Evolutionary conservation across 495 filamentous ascomycete species (phyloP).

Genomic region (Aspergillus egyptiacus): DNA sequence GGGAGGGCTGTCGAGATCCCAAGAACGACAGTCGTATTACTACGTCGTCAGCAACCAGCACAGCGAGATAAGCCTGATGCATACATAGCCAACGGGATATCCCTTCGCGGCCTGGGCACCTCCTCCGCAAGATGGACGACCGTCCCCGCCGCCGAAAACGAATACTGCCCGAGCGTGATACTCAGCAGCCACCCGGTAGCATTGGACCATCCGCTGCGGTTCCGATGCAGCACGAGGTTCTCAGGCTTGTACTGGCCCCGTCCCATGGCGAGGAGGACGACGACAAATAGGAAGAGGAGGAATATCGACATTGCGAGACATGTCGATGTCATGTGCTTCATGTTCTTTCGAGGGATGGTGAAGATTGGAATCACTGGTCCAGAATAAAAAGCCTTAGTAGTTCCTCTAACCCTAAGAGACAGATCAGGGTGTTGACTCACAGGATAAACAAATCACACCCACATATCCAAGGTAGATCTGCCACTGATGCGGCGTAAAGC

Average conservation of each 20-base stretch:
- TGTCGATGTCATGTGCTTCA: slow-evolving; percentile 18
- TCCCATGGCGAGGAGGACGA: slow-evolving; percentile 17
- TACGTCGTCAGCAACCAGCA: neutral
- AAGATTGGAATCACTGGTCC: slow-evolving; percentile 21
- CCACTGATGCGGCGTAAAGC: slow-evolving; percentile 22
- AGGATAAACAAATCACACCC: slow-evolving; percentile 11
- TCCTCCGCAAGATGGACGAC: slow-evolving; percentile 30
- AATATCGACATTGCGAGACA: slow-evolving; percentile 18
- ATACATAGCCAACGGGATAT: slow-evolving; percentile 23
- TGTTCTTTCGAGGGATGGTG: slow-evolving; percentile 9
- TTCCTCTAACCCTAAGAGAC: too few relatives aligned
- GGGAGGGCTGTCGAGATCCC: slow-evolving; percentile 25
- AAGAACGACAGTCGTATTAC: slow-evolving; percentile 22
- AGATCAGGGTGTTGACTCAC: slow-evolving; percentile 9
- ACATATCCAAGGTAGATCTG: slow-evolving; percentile 25
- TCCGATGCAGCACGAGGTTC: slow-evolving; percentile 16
- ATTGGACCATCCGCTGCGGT: slow-evolving; percentile 21
- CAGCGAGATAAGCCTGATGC: neutral
- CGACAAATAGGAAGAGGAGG: slow-evolving; percentile 11
- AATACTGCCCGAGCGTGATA: slow-evolving; percentile 19
- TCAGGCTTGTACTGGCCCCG: slow-evolving; percentile 13
- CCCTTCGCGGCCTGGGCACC: slow-evolving; percentile 22
- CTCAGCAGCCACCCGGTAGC: slow-evolving; percentile 22
- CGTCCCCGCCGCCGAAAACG: slow-evolving; percentile 16
- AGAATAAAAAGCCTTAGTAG: too few relatives aligned